phyloP scores from a whole-genome alignment of 352 stramenopile species.

The Phytophthora sp. region DNA sequence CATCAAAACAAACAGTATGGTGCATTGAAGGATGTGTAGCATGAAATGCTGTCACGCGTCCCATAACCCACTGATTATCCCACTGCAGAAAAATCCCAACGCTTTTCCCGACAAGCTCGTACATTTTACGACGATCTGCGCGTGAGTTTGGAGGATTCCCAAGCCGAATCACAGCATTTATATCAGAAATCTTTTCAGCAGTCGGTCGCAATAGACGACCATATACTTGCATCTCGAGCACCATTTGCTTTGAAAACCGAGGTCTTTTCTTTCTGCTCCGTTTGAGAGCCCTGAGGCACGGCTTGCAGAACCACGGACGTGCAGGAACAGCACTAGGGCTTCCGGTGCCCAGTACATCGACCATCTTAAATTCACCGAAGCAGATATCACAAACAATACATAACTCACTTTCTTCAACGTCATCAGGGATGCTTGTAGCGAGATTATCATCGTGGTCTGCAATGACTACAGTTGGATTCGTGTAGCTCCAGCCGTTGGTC shows the following conservation, averaged over 20 bases:
- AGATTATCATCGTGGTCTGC: constrained; percentile 53
- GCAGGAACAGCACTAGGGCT: constrained; percentile 45
- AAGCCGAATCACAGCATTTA: constrained; percentile 43
- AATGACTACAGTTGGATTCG: constrained; percentile 35
- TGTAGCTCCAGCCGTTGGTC: constrained; percentile 22
- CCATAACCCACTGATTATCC: constrained; percentile 84
- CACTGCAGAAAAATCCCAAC: constrained; percentile 74
- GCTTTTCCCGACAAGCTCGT: constrained; percentile 68
- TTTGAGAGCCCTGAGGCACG: constrained; percentile 72
- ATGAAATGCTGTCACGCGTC: constrained; percentile 70
- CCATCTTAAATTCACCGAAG: constrained; percentile 75
- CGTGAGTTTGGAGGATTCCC: constrained; percentile 55
- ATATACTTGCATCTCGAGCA: constrained; percentile 85
- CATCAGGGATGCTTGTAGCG: constrained; percentile 14
- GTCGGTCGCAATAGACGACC: constrained; percentile 67
- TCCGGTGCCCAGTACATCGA: constrained; percentile 55
- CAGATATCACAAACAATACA: constrained; percentile 83
- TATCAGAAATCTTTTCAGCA: constrained; percentile 66
- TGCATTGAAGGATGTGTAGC: constrained; percentile 47
- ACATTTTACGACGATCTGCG: constrained; percentile 57
- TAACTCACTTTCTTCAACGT: constrained; percentile 53
- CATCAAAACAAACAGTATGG: constrained; percentile 76
- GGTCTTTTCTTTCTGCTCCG: constrained; percentile 80
- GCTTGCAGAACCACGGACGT: constrained; percentile 76
- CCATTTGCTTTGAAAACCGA: constrained; percentile 86